Conservation (phyloP, 2,329 filamentous ascomycete genomes). For the Clarireedia sp. region DNA sequence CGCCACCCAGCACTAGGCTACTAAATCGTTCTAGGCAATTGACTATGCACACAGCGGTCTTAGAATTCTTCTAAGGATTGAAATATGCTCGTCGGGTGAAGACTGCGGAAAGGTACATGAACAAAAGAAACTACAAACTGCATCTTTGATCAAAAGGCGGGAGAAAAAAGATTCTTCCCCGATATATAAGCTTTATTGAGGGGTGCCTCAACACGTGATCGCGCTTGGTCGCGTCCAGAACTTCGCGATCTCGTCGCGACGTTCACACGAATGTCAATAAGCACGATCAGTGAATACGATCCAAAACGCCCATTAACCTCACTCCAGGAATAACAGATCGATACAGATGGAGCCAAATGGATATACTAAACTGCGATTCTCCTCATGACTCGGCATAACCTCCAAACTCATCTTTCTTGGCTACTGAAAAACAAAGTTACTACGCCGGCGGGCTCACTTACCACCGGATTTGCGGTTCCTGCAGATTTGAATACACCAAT, state of each 20-base stretch:
- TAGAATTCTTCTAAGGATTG: no score
- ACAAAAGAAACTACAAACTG: no score
- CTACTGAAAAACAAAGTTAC: slow-evolving; percentile 25
- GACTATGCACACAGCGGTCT: no score
- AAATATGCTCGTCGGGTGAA: no score
- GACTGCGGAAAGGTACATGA: no score
- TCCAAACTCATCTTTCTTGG: slow-evolving; percentile 29
- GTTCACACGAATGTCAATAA: neutral
- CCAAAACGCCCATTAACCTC: no score
- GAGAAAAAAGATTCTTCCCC: no score
- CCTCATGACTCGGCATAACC: slow-evolving; percentile 32
- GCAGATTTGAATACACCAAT: slow-evolving; percentile 3
- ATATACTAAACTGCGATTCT: slow-evolving; percentile 14
- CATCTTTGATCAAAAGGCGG: no score
- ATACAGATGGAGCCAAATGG: slow-evolving; percentile 21
- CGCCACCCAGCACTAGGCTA: no score
- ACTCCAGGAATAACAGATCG: neutral
- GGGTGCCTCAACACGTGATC: neutral
- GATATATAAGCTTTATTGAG: no score
- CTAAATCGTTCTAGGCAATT: no score
- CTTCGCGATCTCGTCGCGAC: neutral
- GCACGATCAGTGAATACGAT: neutral
- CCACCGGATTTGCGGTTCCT: slow-evolving; percentile 1
- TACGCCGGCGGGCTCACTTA: slow-evolving; percentile 17
- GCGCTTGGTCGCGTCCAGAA: neutral